phyloP scores from a whole-genome alignment of 192 early-diverging fungal species.

The Coemansia biformis region DNA sequence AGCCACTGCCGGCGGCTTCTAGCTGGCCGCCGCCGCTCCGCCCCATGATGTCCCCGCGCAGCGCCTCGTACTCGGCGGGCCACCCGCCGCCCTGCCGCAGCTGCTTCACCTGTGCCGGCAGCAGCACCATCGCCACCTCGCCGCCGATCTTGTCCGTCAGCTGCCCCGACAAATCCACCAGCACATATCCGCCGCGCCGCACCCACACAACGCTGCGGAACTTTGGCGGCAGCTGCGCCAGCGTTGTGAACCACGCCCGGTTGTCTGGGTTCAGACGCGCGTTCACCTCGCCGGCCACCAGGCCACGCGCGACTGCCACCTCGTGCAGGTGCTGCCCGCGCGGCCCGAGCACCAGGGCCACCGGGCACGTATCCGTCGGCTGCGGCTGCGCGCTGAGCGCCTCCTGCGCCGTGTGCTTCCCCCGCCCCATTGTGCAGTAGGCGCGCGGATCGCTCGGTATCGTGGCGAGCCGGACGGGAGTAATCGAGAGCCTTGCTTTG shows the following conservation, averaged over 20 bases:
- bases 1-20: not conserved
- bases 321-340: conserved; percentile 73
- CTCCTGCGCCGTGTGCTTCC: conserved; percentile 44
- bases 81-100: conserved; percentile 47
- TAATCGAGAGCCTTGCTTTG: too few relatives aligned
- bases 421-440: conserved; percentile 51
- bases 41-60: conserved; percentile 17
- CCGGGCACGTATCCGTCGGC: conserved; percentile 29
- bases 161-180: conserved; percentile 57
- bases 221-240: conserved; percentile 69
- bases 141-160: conserved; percentile 68
- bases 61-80: conserved; percentile 24
- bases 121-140: conserved; percentile 69
- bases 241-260: conserved; percentile 45
- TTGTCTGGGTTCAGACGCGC: conserved; percentile 39
- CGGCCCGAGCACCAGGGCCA: conserved; percentile 59
- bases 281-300: conserved; percentile 28
- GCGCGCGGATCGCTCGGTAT: too few relatives aligned
- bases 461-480: too few relatives aligned
- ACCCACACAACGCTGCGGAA: conserved; percentile 82
- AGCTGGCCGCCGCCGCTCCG: conserved; percentile 1
- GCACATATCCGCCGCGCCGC: conserved; percentile 61
- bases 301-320: conserved; percentile 49
- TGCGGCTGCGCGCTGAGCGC: conserved; percentile 33
- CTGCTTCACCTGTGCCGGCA: conserved; percentile 68